phyloP scores from a whole-genome alignment of 495 filamentous ascomycete genomes.

The Annulohypoxylon moriforme region DNA sequence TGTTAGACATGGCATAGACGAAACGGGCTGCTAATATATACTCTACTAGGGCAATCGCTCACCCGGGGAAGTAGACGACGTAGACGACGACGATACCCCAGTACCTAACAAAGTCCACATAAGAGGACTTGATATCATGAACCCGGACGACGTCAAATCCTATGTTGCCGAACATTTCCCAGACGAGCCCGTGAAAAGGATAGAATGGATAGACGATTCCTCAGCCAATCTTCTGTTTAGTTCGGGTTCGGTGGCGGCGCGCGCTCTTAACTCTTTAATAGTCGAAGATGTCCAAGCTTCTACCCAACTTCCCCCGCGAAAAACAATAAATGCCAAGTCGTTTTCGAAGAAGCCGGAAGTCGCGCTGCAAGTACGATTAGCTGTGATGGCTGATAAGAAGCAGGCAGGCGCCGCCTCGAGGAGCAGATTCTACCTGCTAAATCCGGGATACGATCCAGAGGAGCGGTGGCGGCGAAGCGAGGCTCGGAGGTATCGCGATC shows the following conservation, averaged over 20 bases:
- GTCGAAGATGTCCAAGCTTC: slow-evolving; percentile 56
- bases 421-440: slow-evolving; percentile 90
- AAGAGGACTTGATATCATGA: slow-evolving; percentile 82
- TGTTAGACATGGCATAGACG: neutral
- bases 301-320: slow-evolving; percentile 60
- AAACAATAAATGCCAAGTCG: slow-evolving; percentile 70
- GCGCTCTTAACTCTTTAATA: slow-evolving; percentile 75
- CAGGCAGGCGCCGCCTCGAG: slow-evolving; percentile 76
- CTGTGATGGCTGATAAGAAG: slow-evolving; percentile 82
- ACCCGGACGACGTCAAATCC: slow-evolving; percentile 76
- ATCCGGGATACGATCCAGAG: slow-evolving; percentile 87
- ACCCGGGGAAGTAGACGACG: slow-evolving; percentile 47
- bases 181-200: slow-evolving; percentile 61
- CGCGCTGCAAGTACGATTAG: slow-evolving; percentile 75
- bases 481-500: slow-evolving; percentile 64
- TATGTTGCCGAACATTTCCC: slow-evolving; percentile 75
- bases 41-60: slow-evolving; percentile 52
- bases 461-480: slow-evolving; percentile 69
- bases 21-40: slow-evolving; percentile 27
- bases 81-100: slow-evolving; percentile 40
- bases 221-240: slow-evolving; percentile 88
- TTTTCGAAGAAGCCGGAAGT: slow-evolving; percentile 74
- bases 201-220: slow-evolving; percentile 97
- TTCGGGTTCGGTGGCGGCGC: slow-evolving; percentile 69
- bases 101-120: slow-evolving; percentile 80